Percentiles rank a stretch among this genome's conserved stretches.
Conservation (phyloP, 2,329 filamentous ascomycete species). For the Epichloe gansuensis region DNA sequence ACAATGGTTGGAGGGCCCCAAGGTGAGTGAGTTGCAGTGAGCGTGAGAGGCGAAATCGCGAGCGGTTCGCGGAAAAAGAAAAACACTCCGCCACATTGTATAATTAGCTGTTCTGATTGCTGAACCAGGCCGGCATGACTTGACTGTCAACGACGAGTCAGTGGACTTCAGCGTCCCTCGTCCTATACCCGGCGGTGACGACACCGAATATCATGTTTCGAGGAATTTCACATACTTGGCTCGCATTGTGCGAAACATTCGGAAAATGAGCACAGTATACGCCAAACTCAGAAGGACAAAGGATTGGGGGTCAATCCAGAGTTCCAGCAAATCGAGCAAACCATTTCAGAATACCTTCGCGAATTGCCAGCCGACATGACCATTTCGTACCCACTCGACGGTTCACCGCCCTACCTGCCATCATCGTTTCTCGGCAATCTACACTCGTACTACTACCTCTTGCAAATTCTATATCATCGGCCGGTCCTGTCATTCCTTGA, state of each 20-base stretch:
- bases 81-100: not conserved
- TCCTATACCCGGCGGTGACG: conserved; percentile 54
- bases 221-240: conserved; percentile 76
- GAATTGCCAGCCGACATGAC: conserved; percentile 70
- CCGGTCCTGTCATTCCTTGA: conserved; percentile 75
- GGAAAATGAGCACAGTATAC: conserved; percentile 65
- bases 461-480: conserved; percentile 74
- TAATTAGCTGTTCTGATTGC: conserved; percentile 6
- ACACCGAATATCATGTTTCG: conserved; percentile 64
- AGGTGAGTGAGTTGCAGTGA: conserved; percentile 37
- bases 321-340: conserved; percentile 66
- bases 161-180: conserved; percentile 62
- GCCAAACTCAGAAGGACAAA: conserved; percentile 61
- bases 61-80: not conserved
- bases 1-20: conserved; percentile 89
- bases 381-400: conserved; percentile 65
- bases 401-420: conserved; percentile 69
- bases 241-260: conserved; percentile 64
- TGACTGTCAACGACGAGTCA: conserved; percentile 60
- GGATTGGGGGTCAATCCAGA: conserved; percentile 83
- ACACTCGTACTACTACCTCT: conserved; percentile 79
- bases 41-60: not conserved
- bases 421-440: conserved; percentile 84
- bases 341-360: conserved; percentile 63
- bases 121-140: conserved; percentile 59